phyloP scores from a whole-genome alignment of 176 grass and related monocot species.

The Cocos nucifera region DNA sequence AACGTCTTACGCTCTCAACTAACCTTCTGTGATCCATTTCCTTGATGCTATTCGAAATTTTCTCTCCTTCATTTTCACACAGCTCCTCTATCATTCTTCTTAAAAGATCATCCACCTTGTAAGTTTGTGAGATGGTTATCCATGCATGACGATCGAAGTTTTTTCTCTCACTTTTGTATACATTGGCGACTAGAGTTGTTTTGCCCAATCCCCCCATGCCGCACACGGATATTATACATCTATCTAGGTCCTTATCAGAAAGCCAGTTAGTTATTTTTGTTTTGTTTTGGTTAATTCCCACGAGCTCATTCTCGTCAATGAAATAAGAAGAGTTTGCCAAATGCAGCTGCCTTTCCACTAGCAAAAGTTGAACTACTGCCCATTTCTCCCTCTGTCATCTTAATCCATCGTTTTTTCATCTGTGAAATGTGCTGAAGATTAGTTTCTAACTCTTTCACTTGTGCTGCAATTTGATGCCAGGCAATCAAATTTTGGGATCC shows the following conservation, averaged over 20 bases:
- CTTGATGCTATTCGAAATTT: neutral
- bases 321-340: conserved; percentile 3
- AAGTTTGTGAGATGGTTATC: conserved; percentile 25
- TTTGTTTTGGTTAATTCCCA: conserved; percentile 28
- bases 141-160: conserved; percentile 18
- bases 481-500: conserved; percentile 3
- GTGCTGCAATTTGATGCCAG: conserved; percentile 6
- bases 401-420: conserved; percentile 11
- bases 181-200: conserved; percentile 34
- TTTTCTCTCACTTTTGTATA: conserved; percentile 16
- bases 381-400: neutral
- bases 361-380: neutral
- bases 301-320: conserved; percentile 15
- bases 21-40: neutral
- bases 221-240: conserved; percentile 24
- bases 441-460: neutral
- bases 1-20: conserved; percentile 1
- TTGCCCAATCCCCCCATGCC: conserved; percentile 52
- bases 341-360: conserved; percentile 7
- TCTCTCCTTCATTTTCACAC: neutral
- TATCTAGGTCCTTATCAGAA: neutral
- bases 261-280: conserved; percentile 19
- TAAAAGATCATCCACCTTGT: neutral
- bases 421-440: conserved; percentile 3
- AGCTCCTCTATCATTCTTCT: conserved; percentile 11